These are phyloP conservation scores for Sclerotinia subarctica DNA, from an alignment of 2,329 filamentous ascomycete genomes.

Conservation along the genomic window DNA sequence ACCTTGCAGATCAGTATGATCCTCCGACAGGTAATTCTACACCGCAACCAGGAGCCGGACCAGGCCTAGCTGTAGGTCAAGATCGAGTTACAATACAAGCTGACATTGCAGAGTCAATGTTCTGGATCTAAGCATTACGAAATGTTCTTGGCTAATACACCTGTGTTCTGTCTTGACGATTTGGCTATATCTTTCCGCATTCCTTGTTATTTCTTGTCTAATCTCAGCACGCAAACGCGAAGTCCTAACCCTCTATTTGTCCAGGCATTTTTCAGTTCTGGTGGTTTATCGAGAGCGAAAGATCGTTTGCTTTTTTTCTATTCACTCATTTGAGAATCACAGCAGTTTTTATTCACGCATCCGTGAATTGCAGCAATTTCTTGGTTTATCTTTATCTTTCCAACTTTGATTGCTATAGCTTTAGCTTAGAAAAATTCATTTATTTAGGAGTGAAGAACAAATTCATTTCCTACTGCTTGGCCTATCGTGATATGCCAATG, in stretches of 20 bases:
- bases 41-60: neutral
- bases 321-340: neutral
- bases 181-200: neutral
- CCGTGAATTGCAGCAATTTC: neutral
- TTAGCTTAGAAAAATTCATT: neutral
- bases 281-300: neutral
- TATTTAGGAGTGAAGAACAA: neutral
- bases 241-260: neutral
- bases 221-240: neutral
- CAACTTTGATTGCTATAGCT: neutral
- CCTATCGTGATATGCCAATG: neutral
- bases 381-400: neutral
- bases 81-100: constrained; percentile 30
- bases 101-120: constrained; percentile 41
- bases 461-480: neutral
- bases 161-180: neutral
- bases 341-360: neutral
- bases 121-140: constrained; percentile 39
- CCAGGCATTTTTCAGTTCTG: neutral
- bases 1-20: constrained; percentile 64
- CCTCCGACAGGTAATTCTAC: neutral
- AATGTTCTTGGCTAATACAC: neutral
- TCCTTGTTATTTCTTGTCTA: too few species aligned
- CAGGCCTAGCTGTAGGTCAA: neutral
- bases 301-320: neutral